Conservation (phyloP, 2,329 filamentous ascomycete genomes). For the Sclerotinia sclerotiorum region DNA sequence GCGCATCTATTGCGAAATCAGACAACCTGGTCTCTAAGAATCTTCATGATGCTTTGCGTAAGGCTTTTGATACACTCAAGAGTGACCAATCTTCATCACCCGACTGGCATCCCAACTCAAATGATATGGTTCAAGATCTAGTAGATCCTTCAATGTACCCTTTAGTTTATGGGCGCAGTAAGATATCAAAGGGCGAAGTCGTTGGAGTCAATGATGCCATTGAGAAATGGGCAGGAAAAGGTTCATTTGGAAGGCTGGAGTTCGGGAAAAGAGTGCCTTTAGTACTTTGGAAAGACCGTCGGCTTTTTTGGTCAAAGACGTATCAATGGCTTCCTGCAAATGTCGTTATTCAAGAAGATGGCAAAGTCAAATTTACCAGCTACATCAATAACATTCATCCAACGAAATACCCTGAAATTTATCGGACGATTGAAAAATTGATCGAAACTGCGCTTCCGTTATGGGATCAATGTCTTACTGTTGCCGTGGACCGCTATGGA, state of each 20-base stretch:
- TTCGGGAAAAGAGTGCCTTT: no score
- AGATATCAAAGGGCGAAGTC: conserved; percentile 41
- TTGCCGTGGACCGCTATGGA: not conserved
- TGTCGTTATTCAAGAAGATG: conserved; percentile 7
- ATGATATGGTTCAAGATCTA: conserved; percentile 58
- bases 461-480: conserved; percentile 39
- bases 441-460: conserved; percentile 41
- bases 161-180: conserved; percentile 52
- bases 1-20: conserved; percentile 51
- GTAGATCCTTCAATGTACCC: conserved; percentile 65
- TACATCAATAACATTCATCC: conserved; percentile 51
- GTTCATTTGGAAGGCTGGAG: conserved; percentile 10
- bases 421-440: conserved; percentile 43
- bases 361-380: conserved; percentile 39
- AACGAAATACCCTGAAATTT: conserved; percentile 40
- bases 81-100: conserved; percentile 46
- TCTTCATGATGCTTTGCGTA: conserved; percentile 46
- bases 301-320: not conserved
- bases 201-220: conserved; percentile 35
- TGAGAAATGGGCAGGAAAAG: conserved; percentile 36
- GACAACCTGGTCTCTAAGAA: conserved; percentile 47
- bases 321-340: conserved; percentile 18
- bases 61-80: conserved; percentile 50
- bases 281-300: no score
- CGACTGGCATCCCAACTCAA: conserved; percentile 62